Percentiles rank a stretch among this genome's conserved stretches.
Evolutionary conservation across 441 rosid genomes (phyloP).

Genomic region (Erodium trifolium): DNA sequence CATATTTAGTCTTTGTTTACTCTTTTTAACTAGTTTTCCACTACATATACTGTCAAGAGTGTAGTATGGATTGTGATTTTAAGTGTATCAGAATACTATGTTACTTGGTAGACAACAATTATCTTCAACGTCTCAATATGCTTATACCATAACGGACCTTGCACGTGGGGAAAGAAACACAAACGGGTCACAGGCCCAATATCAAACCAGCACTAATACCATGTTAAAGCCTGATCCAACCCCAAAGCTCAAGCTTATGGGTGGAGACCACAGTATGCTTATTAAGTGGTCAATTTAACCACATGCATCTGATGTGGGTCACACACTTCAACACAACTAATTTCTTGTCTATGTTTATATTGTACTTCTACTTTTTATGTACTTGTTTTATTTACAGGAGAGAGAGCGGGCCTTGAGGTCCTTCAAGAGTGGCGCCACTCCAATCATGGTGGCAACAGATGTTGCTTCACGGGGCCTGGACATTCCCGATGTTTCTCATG

Average conservation of each 20-base stretch:
- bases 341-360: not conserved
- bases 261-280: too few relatives aligned
- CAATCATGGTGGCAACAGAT: conserved; percentile 53
- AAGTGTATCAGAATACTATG: not conserved
- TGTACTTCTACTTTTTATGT: not conserved
- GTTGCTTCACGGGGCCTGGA: conserved; percentile 54
- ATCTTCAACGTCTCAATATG: not conserved
- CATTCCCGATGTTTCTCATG: conserved; percentile 44
- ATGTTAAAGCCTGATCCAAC: too few relatives aligned
- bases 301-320: too few relatives aligned
- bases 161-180: too few relatives aligned
- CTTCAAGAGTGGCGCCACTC: conserved; percentile 14
- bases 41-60: not conserved
- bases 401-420: conserved; percentile 40
- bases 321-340: not conserved
- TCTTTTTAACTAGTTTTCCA: not conserved
- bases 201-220: too few relatives aligned
- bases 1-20: not conserved
- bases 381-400: conserved; percentile 32
- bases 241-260: too few relatives aligned
- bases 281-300: too few relatives aligned
- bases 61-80: not conserved
- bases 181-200: too few relatives aligned
- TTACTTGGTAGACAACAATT: not conserved
- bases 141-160: too few relatives aligned